These are phyloP conservation scores for Lactarius deliciosus DNA, from an alignment of 768 basidiomycete genomes.

Conservation along the genomic window DNA sequence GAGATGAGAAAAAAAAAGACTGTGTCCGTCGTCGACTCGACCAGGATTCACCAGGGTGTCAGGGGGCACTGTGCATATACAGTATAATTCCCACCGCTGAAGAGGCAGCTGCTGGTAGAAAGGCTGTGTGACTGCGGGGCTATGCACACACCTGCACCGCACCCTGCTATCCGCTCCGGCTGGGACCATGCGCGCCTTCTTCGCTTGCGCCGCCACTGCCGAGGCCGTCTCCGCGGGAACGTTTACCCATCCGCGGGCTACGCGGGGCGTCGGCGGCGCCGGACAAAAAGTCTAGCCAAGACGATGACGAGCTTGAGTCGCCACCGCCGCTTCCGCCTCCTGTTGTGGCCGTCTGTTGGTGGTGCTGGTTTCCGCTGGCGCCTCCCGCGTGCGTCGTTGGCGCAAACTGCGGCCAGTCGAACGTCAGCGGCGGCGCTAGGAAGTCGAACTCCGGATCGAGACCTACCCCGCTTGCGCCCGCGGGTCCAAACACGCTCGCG, in stretches of 20 bases:
- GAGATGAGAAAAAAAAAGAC: neutral
- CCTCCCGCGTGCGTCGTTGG: conserved; percentile 22
- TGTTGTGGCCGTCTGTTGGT: neutral
- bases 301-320: conserved; percentile 13
- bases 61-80: neutral
- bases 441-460: conserved; percentile 27
- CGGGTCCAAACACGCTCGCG: conserved; percentile 30
- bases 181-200: conserved; percentile 11
- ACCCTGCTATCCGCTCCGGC: conserved; percentile 11
- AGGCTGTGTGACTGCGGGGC: too few relatives aligned
- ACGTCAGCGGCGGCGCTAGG: conserved; percentile 29
- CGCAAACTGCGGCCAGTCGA: conserved; percentile 31
- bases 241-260: conserved; percentile 21
- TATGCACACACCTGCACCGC: neutral
- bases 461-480: conserved; percentile 27
- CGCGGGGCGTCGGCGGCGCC: conserved; percentile 22
- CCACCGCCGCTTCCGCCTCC: neutral
- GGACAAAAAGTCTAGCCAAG: conserved; percentile 29
- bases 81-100: neutral
- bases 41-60: conserved; percentile 1
- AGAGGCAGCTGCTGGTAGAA: neutral
- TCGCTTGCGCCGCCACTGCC: conserved; percentile 6
- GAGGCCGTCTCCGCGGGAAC: conserved; percentile 22
- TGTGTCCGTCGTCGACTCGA: neutral
- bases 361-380: conserved; percentile 9